Evolutionary conservation across 2,329 filamentous ascomycete species (phyloP).

Genomic region (Plectosphaerella sp.): DNA sequence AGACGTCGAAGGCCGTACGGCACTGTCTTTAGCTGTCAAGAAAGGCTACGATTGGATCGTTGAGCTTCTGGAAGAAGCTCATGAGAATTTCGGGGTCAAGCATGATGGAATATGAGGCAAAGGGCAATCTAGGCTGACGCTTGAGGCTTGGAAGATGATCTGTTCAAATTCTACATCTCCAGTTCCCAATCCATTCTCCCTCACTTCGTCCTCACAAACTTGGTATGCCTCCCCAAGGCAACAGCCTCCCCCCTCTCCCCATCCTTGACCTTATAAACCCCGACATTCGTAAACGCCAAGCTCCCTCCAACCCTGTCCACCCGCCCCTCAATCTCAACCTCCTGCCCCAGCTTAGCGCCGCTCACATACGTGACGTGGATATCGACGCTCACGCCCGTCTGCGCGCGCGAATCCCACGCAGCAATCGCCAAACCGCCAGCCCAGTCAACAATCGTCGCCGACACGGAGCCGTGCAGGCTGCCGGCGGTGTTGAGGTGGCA

Average conservation of each 20-base stretch:
- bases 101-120: no score
- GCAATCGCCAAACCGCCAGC: conserved; percentile 69
- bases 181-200: not conserved
- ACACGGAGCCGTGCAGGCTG: conserved; percentile 67
- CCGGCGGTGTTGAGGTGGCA: conserved; percentile 27
- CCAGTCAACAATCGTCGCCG: conserved; percentile 69
- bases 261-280: conserved; percentile 11
- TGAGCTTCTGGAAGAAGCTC: no score
- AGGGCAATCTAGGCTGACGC: no score
- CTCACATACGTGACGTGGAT: conserved; percentile 70
- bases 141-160: no score
- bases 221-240: conserved; percentile 11
- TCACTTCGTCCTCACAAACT: conserved; percentile 10
- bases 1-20: no score
- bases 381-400: conserved; percentile 67
- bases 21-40: no score
- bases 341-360: conserved; percentile 59
- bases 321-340: conserved; percentile 62
- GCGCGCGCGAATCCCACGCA: conserved; percentile 54
- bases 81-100: no score
- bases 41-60: no score
- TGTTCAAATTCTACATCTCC: no score
- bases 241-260: conserved; percentile 8
- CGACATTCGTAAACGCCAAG: conserved; percentile 49
- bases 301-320: conserved; percentile 64